Percentiles rank a stretch among this genome's conserved stretches.
phyloP scores from a whole-genome alignment of 352 stramenopile species.

The Phytophthora crassamura region DNA sequence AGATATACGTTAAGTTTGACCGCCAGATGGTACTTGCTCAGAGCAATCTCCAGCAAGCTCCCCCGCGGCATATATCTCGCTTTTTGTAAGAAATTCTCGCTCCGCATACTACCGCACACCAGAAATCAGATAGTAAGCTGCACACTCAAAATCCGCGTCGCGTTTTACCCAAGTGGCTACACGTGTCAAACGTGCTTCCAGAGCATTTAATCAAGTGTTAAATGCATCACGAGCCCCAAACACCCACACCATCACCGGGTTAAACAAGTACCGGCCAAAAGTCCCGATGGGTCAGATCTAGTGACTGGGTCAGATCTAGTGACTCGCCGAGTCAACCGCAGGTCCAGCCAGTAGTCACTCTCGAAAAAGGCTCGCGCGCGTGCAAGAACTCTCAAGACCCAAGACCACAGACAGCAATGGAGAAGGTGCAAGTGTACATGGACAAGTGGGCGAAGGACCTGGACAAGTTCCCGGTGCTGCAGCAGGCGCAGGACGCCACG shows the following conservation, averaged over 20 bases:
- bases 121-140: slow-evolving; percentile 4
- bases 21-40: neutral
- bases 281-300: neutral
- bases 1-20: slow-evolving; percentile 1
- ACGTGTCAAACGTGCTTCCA: no score
- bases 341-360: slow-evolving; percentile 23
- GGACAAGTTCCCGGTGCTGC: slow-evolving; percentile 81
- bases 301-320: neutral
- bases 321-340: slow-evolving; percentile 11
- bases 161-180: slow-evolving; percentile 1
- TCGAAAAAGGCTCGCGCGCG: slow-evolving; percentile 21
- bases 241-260: no score
- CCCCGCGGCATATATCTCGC: neutral
- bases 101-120: slow-evolving; percentile 7
- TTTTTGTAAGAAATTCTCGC: neutral
- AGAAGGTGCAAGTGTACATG: slow-evolving; percentile 85
- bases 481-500: slow-evolving; percentile 81
- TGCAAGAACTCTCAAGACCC: slow-evolving; percentile 1
- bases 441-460: slow-evolving; percentile 90
- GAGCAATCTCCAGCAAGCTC: slow-evolving; percentile 1
- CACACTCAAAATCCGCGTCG: neutral
- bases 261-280: no score
- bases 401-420: slow-evolving; percentile 46
- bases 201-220: no score
- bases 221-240: neutral